phyloP scores from a whole-genome alignment of 148 eudicot species.

The Euryodendron excelsum region DNA sequence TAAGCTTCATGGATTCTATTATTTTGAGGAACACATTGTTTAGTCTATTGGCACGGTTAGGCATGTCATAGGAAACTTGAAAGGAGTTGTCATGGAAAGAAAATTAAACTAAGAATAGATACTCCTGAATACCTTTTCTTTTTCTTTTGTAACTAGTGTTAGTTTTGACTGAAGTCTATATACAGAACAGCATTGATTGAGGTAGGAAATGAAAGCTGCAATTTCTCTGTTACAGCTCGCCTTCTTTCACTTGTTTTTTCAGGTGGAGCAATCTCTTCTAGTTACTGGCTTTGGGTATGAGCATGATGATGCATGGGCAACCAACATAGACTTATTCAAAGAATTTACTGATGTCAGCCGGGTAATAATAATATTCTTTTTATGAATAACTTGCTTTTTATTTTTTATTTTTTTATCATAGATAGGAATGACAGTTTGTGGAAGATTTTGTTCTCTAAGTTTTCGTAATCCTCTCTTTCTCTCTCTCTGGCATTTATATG shows the following conservation, averaged over 20 bases:
- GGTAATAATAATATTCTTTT: conserved; percentile 38
- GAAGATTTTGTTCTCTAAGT: conserved; percentile 15
- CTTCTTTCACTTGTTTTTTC: conserved; percentile 8
- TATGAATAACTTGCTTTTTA: neutral
- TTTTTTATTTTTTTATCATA: neutral
- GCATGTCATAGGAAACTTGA: neutral
- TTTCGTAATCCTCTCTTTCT: conserved; percentile 1
- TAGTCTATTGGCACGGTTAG: conserved; percentile 1
- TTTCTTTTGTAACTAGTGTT: too few species aligned
- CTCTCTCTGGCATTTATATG: conserved; percentile 10
- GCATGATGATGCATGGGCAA: conserved; percentile 95
- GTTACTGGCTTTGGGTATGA: conserved; percentile 99
- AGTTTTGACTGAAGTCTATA: neutral
- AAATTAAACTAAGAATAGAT: neutral
- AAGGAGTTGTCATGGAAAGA: neutral
- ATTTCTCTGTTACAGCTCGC: neutral
- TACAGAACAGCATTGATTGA: neutral
- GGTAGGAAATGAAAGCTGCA: neutral
- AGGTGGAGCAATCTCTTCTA: conserved; percentile 93
- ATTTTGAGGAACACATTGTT: neutral
- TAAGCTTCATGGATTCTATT: neutral
- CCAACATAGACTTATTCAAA: conserved; percentile 88
- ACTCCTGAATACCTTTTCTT: neutral
- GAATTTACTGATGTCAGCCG: conserved; percentile 92
- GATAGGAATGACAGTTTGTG: neutral